Evolutionary conservation across 768 basidiomycete species (phyloP), one percentile per base, ranked within the genome.

Genomic region (Tricholoma furcatifolium): DNA sequence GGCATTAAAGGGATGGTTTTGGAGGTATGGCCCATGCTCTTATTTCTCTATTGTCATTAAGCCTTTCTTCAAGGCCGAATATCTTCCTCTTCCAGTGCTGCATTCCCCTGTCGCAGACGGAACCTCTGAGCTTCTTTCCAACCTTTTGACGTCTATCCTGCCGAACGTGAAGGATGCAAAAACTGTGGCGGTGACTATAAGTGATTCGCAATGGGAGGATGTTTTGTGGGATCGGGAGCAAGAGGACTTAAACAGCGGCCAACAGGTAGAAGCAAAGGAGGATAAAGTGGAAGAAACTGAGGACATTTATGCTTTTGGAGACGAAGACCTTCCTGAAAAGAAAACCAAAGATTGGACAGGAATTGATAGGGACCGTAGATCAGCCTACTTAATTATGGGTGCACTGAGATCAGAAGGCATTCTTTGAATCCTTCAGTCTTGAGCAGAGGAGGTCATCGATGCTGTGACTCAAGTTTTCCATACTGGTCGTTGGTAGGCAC

Each of bases 1-100:
- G 81, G 81, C 6, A 75, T 87, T 3, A 89, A 84, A 62, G 90
- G 90, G n/a, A 89, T 93, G 86, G 74, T 93, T 36, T 72, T 93
- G 23, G 90, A 93, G 82, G 90, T 88, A 53, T 54, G 45, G 50
- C 10, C 11, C 27, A 7, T 17, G 17, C 43, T 51, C 49, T 61
- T 30, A 47, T 18, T 11, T 35, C 34, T 3, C 21, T 52, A 36
- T 50, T 6, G n/a, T 48, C 38, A 14, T 17, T 48, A 21, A 43
- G 30, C 30, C 17, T 36, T 41, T 38, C 43, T 48, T 47, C 18
- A 55, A 91, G 90, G 90, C 88, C 6, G 90, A 93, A 65, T 93
- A 92, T 64, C 79, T 91, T 14, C 90, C 90, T 2, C 71, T 93
- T 11, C 85, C 88, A 2, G 77, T 77, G 32, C 77, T 90, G 52